Evolutionary conservation across 192 early-diverging fungal genomes (phyloP), one percentile per base, ranked within the genome.

Genomic region (Coemansia erecta): DNA sequence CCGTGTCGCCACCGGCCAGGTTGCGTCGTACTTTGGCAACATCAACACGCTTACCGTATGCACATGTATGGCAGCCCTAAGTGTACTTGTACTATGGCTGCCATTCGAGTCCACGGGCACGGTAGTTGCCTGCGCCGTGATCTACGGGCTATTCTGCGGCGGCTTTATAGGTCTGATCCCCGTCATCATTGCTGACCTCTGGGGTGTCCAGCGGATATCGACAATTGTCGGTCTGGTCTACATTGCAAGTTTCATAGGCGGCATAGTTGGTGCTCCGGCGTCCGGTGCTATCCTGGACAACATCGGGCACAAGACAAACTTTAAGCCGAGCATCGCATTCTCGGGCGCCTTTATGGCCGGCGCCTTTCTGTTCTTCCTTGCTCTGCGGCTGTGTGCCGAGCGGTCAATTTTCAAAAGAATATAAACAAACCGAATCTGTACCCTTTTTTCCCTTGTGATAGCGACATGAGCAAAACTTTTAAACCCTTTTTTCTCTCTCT

Each of bases 1-100:
- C n/a, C 82, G 88, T 24, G 82, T 90, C 56, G 59, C 72, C 2
- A 77, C 85, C 22, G 88, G 88, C 31, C 70, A 83, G 21, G 52
- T 85, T 19, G 85, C 86, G 1, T 83, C 84, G 46, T 53, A 49
- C 3, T 26, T 82, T 10, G 89, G 89, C 21, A 84, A 85, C 50
- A 64, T 86, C 61, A 88, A 88, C 62, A 81, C 83, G 9, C 59
- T 89, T 18, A 28, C 61, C 9, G 40, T 78, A 13, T 85, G 83
- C 55, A 75, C 71, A 0, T 9, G 79, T 6, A 24, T 70, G n/a
- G 66, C 84, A 0, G 45, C 56, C 3, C 57, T 82, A 10, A 77
- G 77, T 55, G 62, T 81, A 5, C 64, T 85, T 8, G 61, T 81
- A 9, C 48, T 85, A 8, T 83, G 84, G 82, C 69, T 82, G 35